Evolutionary conservation across 2,329 filamentous ascomycete species (phyloP).

Genomic region (Neoscytalidium dimidiatum): DNA sequence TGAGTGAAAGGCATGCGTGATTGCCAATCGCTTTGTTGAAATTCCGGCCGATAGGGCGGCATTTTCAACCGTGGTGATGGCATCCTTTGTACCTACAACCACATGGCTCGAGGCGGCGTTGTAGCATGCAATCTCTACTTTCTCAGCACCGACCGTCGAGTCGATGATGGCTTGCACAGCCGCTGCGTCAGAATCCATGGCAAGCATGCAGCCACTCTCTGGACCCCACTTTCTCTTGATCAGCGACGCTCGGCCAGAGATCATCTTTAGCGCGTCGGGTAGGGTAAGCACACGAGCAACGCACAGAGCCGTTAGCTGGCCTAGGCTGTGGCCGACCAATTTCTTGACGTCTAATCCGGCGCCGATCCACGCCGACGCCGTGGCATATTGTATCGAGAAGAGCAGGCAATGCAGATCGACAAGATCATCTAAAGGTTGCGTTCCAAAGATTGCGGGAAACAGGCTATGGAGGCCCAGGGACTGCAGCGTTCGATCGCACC

Average conservation of each 20-base stretch:
- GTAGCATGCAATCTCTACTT: constrained; percentile 23
- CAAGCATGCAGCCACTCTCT: constrained; percentile 30
- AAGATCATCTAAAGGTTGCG: constrained; percentile 22
- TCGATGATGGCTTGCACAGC: not conserved
- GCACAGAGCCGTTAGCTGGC: constrained; percentile 14
- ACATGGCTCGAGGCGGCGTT: constrained; percentile 23
- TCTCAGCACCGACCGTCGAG: not conserved
- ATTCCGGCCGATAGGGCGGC: not conserved
- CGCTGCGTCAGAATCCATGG: constrained; percentile 16
- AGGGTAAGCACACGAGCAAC: constrained; percentile 10
- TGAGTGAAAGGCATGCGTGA: constrained; percentile 27
- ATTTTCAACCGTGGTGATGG: not conserved
- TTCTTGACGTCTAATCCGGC: constrained; percentile 22
- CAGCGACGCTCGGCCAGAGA: not conserved
- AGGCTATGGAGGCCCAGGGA: constrained; percentile 21
- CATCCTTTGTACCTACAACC: constrained; percentile 21
- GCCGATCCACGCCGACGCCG: constrained; percentile 31
- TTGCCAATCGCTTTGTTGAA: constrained; percentile 17
- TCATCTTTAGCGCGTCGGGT: not conserved
- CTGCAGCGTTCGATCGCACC: not conserved
- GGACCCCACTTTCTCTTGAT: constrained; percentile 26
- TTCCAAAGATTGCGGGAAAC: constrained; percentile 26
- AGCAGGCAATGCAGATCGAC: constrained; percentile 30
- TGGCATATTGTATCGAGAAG: constrained; percentile 36
- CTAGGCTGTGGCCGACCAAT: constrained; percentile 23